Base-by-base conservation (phyloP, 768 basidiomycete genomes). In the Filobasidium floriforme region DNA sequence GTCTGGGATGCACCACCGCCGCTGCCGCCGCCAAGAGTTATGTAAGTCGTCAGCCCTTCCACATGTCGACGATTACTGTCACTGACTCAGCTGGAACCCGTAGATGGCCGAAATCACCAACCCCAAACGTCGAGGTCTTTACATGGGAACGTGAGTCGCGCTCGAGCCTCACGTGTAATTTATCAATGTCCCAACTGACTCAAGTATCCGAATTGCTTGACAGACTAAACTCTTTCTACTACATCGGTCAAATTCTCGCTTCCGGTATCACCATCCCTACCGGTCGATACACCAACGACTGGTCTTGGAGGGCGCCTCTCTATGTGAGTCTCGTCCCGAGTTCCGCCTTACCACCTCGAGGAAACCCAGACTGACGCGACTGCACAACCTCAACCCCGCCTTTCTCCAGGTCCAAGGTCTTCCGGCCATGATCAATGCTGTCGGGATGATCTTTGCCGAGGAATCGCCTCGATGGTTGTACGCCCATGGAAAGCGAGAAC, bases 381-480 rank as follows among this genome's bases (percentile, higher is more conserved):
- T 26, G 12, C 49, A 3, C 24, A 19, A 51, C 49, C 4, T 12
- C 24, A 19, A 51, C 49, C 4, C 19, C 12, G 4, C 18, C 49
- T 4, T 3, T 51, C 49, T 51, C 12, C 12, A 19, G 49, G 49
- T 51, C 4, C 49, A 51, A 51, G 18, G 18, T 51, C 49, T 51
- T 12, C 49, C 49, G 18, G 49, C 24, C 61, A 9, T 11, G 3
- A 22, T n/a, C 15, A 37, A 11, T 44, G 15, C 49, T 15, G 18
- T 41, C 49, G 61, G 22, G 2, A 29, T 62, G 61, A 32, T 32
- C 26, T 69, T 83, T 18, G 82, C 83, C 65, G 83, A 83, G 18
- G 84, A 84, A 74, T 84, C 83, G 15, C 84, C 84, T 19, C 79
- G 84, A 66, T 85, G 84, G 84, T 77, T 85, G 19, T 83, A 83